Percentiles rank a stretch among this genome's conserved stretches.
Evolutionary conservation across 2,329 filamentous ascomycete species (phyloP).

Genomic region (Knufia fluminis): DNA sequence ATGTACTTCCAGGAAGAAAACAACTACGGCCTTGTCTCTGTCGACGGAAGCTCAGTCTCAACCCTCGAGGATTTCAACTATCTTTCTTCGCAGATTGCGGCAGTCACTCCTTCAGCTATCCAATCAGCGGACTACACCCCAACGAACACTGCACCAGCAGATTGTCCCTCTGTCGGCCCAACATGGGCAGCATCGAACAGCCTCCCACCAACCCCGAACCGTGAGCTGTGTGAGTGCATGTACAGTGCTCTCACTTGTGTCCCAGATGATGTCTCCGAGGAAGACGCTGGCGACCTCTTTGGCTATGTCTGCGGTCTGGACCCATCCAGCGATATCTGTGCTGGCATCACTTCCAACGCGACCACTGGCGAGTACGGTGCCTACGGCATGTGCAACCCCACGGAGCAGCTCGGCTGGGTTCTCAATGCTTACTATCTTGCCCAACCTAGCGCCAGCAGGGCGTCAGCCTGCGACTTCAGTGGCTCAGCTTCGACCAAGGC

Average conservation of each 20-base stretch:
- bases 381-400: constrained; percentile 37
- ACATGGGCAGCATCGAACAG: constrained; percentile 61
- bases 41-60: constrained; percentile 54
- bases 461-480: constrained; percentile 34
- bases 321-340: constrained; percentile 27
- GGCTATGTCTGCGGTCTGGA: constrained; percentile 34
- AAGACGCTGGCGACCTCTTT: constrained; percentile 62
- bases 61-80: constrained; percentile 66
- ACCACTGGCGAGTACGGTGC: constrained; percentile 37
- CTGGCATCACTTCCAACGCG: constrained; percentile 31
- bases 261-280: constrained; percentile 45
- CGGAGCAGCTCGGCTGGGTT: constrained; percentile 36
- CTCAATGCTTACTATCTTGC: constrained; percentile 37
- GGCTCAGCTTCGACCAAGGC: constrained; percentile 33
- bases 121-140: constrained; percentile 60
- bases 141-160: constrained; percentile 56
- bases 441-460: constrained; percentile 28
- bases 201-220: constrained; percentile 76
- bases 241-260: constrained; percentile 64
- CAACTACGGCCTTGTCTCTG: constrained; percentile 61
- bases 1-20: constrained; percentile 94
- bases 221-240: constrained; percentile 79
- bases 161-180: constrained; percentile 58
- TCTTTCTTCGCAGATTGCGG: constrained; percentile 60
- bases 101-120: constrained; percentile 55